These are phyloP conservation scores for Panicum miliaceum DNA, from an alignment of 176 grass and related monocot species.

Conservation along the genomic window DNA sequence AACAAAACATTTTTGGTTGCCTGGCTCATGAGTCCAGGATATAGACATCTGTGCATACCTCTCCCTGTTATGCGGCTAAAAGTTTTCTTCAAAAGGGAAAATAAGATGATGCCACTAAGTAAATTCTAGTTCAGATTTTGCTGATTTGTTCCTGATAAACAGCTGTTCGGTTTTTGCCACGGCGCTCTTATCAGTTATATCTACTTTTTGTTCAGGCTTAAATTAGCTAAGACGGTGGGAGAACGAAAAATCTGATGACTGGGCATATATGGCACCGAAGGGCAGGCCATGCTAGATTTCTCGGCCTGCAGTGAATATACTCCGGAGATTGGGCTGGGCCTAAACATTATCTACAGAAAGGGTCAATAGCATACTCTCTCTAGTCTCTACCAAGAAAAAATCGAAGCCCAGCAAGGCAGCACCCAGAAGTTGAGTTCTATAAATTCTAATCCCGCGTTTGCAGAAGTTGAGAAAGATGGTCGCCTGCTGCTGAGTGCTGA, in stretches of 20 bases:
- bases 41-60: not conserved
- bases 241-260: not conserved
- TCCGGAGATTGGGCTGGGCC: not conserved
- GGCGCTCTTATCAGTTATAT: not conserved
- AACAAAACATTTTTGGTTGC: conserved; percentile 27
- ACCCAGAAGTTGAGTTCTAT: not conserved
- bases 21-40: not conserved
- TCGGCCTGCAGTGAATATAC: not conserved
- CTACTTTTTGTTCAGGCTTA: not conserved
- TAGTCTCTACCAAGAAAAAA: conserved; percentile 15
- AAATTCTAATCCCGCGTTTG: not conserved
- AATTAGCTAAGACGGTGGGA: not conserved
- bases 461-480: not conserved
- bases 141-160: not conserved
- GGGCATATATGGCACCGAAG: not conserved
- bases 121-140: not conserved
- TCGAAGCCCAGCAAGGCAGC: not conserved
- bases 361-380: too few relatives aligned
- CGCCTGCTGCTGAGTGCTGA: not conserved
- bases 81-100: not conserved
- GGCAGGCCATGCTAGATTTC: too few relatives aligned
- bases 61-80: not conserved
- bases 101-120: not conserved
- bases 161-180: not conserved
- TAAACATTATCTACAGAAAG: not conserved